A percentile compares a stretch with the other conserved stretches of the same genome.
Evolutionary conservation across 2,329 filamentous ascomycete species (phyloP).

Genomic region (Talaromyces sp.): DNA sequence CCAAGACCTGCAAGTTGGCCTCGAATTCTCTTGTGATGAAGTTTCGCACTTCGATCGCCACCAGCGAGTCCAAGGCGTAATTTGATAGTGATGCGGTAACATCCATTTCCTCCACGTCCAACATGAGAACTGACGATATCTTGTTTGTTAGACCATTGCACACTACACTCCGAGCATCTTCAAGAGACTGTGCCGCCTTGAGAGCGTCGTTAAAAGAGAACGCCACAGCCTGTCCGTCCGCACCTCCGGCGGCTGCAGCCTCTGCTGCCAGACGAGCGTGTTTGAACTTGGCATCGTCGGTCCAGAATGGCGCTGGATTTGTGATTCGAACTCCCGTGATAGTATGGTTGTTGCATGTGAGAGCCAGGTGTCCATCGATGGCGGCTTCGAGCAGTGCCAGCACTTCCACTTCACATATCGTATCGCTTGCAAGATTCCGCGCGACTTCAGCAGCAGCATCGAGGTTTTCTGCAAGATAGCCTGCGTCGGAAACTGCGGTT

Average conservation of each 20-base stretch:
- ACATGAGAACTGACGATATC: neutral
- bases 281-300: neutral
- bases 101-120: neutral
- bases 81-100: neutral
- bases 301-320: neutral
- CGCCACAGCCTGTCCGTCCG: neutral
- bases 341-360: neutral
- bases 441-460: neutral
- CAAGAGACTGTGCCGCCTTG: neutral
- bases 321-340: neutral
- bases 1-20: conserved; percentile 14
- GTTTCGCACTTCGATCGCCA: conserved; percentile 16
- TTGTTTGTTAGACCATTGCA: neutral
- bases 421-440: neutral
- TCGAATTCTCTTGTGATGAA: conserved; percentile 13
- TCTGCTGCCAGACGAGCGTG: neutral
- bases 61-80: conserved; percentile 12
- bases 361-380: neutral
- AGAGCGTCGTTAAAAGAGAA: neutral
- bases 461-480: neutral
- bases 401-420: neutral
- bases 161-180: neutral
- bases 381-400: neutral
- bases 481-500: neutral
- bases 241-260: neutral